Base-by-base conservation (phyloP, 306 rosid genomes). In the Boehmeria nivea region DNA sequence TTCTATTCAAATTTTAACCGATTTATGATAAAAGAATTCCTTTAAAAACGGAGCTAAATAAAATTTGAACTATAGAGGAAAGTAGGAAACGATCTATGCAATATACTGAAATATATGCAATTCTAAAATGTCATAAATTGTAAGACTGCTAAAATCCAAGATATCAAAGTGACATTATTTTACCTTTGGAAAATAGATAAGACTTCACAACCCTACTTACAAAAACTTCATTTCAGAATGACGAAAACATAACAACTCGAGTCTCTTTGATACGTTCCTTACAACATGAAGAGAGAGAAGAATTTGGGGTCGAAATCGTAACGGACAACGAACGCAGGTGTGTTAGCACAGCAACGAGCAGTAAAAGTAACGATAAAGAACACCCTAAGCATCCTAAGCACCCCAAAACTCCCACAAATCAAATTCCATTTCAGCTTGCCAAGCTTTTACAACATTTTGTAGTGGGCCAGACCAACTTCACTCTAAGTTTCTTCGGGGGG, bases 361-460 rank as follows among this genome's bases (percentile, higher is more conserved):
- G 38, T 5, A 33, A 33, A 33, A 33, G 11, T 5, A 33, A 33
- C 38, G 49, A 20, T 31, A 15, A 61, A 27, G 37, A 12, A 65
- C 49, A 67, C 73, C 66, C 82, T 34, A 60, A 10, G 56, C 36
- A 56, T 61, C 72, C 74, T 75, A 70, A 33, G 36, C 64, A 62
- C 49, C 50, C 50, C 66, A 73, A 66, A 66, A 57, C 66, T 51
- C 53, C 21, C 25, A 17, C 60, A 38, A 67, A 63, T 57, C 51
- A 1, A 55, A 71, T 65, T 69, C 44, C 2, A 12, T 38, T 38
- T 33, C 61, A 33, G 6, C 24, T 54, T 46, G 45, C 39, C 67
- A 49, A 46, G 21, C 69, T 51, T 57, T 51, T 74, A 58, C 60
- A 68, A 53, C 49, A 57, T 18, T 59, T 56, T 63, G 12, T 12